Conservation (phyloP, 2,329 filamentous ascomycete genomes). For the Thielaviopsis ethacetica region DNA sequence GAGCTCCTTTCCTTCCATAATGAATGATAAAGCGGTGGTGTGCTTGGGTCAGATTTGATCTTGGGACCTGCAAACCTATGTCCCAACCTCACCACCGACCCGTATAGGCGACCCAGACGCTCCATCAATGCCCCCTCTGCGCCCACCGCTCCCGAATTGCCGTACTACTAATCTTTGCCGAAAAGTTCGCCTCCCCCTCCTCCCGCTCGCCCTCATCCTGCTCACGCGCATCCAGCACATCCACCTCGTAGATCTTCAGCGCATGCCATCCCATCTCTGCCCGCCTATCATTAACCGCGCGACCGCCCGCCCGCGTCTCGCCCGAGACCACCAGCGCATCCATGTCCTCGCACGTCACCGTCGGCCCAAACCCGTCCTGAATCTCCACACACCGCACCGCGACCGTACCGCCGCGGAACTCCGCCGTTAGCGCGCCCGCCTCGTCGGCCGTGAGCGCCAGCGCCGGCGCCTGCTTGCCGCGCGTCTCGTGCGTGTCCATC, state of each 20-base stretch:
- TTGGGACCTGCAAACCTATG: no score
- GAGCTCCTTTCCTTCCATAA: no score
- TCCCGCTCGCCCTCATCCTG: constrained; percentile 27
- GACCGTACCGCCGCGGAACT: constrained; percentile 42
- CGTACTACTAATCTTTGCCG: constrained; percentile 81
- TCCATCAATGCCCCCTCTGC: constrained; percentile 14
- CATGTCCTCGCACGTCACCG: constrained; percentile 64
- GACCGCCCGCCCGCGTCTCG: constrained; percentile 72
- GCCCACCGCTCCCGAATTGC: constrained; percentile 48
- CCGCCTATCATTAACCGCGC: constrained; percentile 73
- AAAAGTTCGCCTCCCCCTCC: constrained; percentile 40
- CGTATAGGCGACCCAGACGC: no score
- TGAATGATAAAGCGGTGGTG: no score
- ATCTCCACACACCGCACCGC: constrained; percentile 69
- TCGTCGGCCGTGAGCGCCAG: not conserved
- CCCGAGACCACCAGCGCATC: constrained; percentile 71
- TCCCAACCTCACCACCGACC: no score
- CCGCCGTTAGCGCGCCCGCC: constrained; percentile 20
- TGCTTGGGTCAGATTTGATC: no score
- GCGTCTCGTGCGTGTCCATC: constrained; percentile 18
- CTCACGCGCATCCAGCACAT: constrained; percentile 56
- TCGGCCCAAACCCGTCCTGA: constrained; percentile 77
- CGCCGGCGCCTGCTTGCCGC: not conserved
- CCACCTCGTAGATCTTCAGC: constrained; percentile 74
- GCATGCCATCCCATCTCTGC: constrained; percentile 56